Evolutionary conservation across 176 grass and related monocot species (phyloP), one percentile per base, ranked within the genome.

Genomic region (Luzula sylvatica): DNA sequence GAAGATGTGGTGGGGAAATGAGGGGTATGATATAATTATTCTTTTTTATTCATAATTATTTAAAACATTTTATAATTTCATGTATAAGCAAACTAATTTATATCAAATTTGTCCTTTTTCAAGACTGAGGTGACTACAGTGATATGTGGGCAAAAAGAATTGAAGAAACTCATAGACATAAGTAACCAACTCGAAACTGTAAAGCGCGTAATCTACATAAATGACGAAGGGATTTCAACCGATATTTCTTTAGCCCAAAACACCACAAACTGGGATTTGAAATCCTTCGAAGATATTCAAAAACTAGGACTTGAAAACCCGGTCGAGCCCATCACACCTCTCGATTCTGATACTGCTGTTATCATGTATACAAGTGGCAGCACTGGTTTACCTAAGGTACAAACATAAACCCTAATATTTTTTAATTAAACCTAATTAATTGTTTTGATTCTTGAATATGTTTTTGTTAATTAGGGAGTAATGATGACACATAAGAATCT

Each of bases 311-410:
- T 39, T 53, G 81, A 86, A 73, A 69, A 70, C 24, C 85, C 77
- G 58, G 52, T 77, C 1, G 74, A 82, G 65, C 50, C 65, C 55
- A 65, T 76, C 43, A 46, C 89, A 26, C 92, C 92, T 67, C 54
- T 74, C 13, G 55, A 81, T 16, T 74, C 81, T 25, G 85, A 98
- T 22, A 73, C 74, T 53, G 92, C 92, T 27, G 85, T 98, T 53
- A 80, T 98, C 52, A 98, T 98, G 92, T 98, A 98, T 53, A 98
- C 92, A 61, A 98, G 92, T 58, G 92, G 92, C 18, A 98, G 85
- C 65, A 98, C 92, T 58, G 92, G 92, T 27, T 79, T 98, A 61
- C 92, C 92, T 22, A 98, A 98, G 92, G 92, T 98, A 72, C 59
- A 71, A 69, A 35, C 9, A 7, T 35, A 35, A n/a, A 42, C 38